Evolutionary conservation across 768 basidiomycete genomes (phyloP).

Genomic region (Pleurotus salmoneostramineus): DNA sequence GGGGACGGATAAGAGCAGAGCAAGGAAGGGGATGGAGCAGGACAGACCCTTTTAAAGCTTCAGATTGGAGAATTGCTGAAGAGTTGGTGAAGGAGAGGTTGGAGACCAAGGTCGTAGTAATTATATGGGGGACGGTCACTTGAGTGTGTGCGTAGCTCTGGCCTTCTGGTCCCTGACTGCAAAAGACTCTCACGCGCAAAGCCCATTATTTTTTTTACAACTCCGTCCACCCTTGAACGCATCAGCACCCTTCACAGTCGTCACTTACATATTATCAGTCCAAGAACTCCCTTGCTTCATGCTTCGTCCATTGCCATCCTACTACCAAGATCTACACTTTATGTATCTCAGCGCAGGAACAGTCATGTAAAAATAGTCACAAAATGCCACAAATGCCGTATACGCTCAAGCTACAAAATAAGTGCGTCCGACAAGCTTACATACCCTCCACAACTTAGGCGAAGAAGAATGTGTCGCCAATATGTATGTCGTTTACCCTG

Average conservation of each 20-base stretch:
- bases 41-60: conserved; percentile 48
- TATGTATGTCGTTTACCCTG: neutral
- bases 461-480: neutral
- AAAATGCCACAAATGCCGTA: too few species aligned
- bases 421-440: neutral
- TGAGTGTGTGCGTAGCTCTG: conserved; percentile 21
- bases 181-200: neutral
- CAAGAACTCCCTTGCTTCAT: neutral
- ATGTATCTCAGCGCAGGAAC: neutral
- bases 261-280: conserved; percentile 2
- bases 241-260: neutral
- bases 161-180: conserved; percentile 7
- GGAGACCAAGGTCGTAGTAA: conserved; percentile 22
- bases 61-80: conserved; percentile 25
- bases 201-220: conserved; percentile 3
- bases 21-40: conserved; percentile 12
- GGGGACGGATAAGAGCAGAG: conserved; percentile 15
- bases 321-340: neutral
- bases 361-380: too few species aligned
- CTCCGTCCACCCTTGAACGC: conserved; percentile 7
- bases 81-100: conserved; percentile 27
- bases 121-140: conserved; percentile 39
- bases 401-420: neutral
- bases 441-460: neutral
- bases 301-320: neutral